These are phyloP conservation scores for Dipodascopsis uninucleata DNA, from an alignment of 805 yeast species.

Conservation along the genomic window DNA sequence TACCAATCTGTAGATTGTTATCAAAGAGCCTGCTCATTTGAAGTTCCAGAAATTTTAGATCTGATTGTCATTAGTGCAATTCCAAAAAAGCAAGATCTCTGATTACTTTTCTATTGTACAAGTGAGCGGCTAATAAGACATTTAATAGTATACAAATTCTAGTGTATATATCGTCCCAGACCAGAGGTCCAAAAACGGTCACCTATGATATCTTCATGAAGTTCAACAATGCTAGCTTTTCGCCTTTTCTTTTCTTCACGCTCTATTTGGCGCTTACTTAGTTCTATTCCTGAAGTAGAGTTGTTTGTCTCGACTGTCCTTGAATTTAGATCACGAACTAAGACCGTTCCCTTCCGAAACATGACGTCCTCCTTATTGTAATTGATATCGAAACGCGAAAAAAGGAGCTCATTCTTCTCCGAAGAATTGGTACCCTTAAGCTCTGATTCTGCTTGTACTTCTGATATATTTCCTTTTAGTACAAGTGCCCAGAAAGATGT, in stretches of 20 bases:
- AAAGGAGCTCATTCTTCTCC: conserved; percentile 87
- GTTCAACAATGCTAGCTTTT: conserved; percentile 45
- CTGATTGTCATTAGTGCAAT: no score
- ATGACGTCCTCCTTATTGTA: conserved; percentile 89
- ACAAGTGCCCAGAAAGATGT: conserved; percentile 91
- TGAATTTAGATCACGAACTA: conserved; percentile 45
- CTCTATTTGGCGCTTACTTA: conserved; percentile 48
- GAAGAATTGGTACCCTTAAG: conserved; percentile 72
- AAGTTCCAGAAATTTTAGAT: no score
- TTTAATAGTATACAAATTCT: not conserved
- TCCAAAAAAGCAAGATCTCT: no score
- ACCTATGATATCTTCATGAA: conserved; percentile 61
- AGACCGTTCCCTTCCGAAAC: conserved; percentile 75
- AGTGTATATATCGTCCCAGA: not conserved
- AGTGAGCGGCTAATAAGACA: no score
- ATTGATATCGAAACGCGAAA: conserved; percentile 71
- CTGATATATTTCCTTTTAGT: conserved; percentile 58
- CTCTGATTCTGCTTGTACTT: conserved; percentile 75
- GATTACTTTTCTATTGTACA: no score
- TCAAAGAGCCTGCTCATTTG: no score
- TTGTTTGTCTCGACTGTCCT: conserved; percentile 6
- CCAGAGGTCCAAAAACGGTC: conserved; percentile 55
- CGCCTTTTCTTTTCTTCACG: conserved; percentile 47
- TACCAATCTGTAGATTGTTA: no score
- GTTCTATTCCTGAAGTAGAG: conserved; percentile 5